Evolutionary conservation across 2,329 filamentous ascomycete species (phyloP), one percentile per base, ranked within the genome.

Genomic region (Trichoderma breve): DNA sequence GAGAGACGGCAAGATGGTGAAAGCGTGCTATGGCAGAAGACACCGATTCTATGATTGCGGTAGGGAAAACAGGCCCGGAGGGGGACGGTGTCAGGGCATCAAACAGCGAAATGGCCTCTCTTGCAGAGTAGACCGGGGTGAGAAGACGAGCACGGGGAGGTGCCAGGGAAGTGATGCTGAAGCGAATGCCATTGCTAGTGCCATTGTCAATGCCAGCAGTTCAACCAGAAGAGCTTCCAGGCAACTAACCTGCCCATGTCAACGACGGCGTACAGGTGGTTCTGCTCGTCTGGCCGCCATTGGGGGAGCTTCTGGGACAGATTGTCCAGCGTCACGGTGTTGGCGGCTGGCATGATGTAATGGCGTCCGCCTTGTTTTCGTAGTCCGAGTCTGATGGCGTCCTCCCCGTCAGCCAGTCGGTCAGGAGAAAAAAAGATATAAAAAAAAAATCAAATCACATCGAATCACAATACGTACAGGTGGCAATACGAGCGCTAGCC

Each of bases 181-280:
- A 97, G 70, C 95, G 93, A 77, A 97, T 95, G 77, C 94, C 95
- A 84, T 97, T 98, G 84, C 94, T 93, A 75, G 21, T 30, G 28
- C 3, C 65, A 24, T 14, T 26, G 69, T 76, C 61, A 71, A 47
- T 39, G 53, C 26, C 28, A 26, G 6, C 12, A 43, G 15, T 21
- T 9, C 15, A 28, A 21, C 14, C 9, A 15, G 8, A n/a, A 51
- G 11, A 47, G 32, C 15, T 32, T 5, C 26, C 39, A 21, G 51
- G 14, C 68, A 64, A 73, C 75, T 70, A 73, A 88, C 87, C 87
- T 89, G 78, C 87, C 87, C 86, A 89, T 89, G 74, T 89, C 87
- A 70, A 89, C 87, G 67, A 89, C 80, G 67, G 87, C 87, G 76
- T 87, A 87, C 18, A 88, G 82, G 73, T 89, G 86, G 76, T 79